Evolutionary conservation across 352 stramenopile species (phyloP), one percentile per base, ranked within the genome.

Genomic region (Nothophytophthora sp.): DNA sequence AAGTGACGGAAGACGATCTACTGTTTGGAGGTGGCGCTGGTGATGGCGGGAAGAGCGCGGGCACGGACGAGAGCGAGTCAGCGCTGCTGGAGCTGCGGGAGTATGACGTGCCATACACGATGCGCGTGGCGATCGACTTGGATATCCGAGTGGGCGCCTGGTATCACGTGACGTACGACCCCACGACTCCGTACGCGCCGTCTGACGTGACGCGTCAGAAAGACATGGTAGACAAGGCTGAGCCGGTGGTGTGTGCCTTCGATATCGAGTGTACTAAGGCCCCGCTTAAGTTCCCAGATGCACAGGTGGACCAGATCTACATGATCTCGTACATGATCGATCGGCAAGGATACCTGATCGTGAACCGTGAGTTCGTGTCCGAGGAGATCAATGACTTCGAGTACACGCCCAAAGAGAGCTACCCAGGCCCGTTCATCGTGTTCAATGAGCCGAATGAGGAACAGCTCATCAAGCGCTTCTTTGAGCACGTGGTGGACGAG

Each of bases 241-340:
- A 98, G 57, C 92, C 88, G 0, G 72, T 96, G 6, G 92, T 99
- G n/a, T 90, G 99, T 42, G 97, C 97, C 6, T 99, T 99, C 66
- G 97, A 99, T 84, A 99, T 99, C 42, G 97, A 99, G 73, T 99
- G 95, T 81, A 99, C 95, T 1, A 99, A 99, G 72, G 90, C 95
- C 1, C 96, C 97, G 7, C 79, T 99, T 29, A 99, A 99, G 76
- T 99, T 99, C 68, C 97, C 97, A 0, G 95, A 99, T 67, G 86
- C 97, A 10, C 79, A 98, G 43, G 67, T 92, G 10, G 97, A 99
- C 76, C 82, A 97, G 65, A 86, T 93, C 35, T 93, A 91, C 47
- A 95, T 93, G 97, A 99, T 99, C 73, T 99, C 97, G 46, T 99
- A 99, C 79, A 99, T 99, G 97, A 84, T 99, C 29, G 87, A 99